Evolutionary conservation across 208 protist species (phyloP).

Genomic region (Spongospora subterranea): DNA sequence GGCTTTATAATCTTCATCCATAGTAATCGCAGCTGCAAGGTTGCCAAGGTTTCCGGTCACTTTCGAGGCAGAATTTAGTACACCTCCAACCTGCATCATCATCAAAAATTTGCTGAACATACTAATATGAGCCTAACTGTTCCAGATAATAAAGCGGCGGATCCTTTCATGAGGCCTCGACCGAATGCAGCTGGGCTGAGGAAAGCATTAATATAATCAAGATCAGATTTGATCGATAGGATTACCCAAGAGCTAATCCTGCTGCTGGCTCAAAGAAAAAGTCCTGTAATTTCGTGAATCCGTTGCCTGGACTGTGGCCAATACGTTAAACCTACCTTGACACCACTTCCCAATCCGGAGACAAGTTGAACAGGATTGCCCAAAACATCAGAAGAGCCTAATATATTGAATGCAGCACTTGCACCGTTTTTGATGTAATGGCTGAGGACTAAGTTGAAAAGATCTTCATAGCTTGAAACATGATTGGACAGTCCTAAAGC

Average conservation of each 20-base stretch:
- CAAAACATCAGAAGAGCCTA: constrained; percentile 34
- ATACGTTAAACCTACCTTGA: not conserved
- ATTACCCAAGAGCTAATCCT: constrained; percentile 29
- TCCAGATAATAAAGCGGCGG: constrained; percentile 18
- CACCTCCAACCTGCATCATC: not conserved
- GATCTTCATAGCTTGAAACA: constrained; percentile 36
- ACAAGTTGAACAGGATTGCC: constrained; percentile 36
- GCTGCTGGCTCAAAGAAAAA: constrained; percentile 48
- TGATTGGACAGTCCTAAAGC: constrained; percentile 17
- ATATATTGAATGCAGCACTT: not conserved
- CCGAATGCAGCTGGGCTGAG: constrained; percentile 22
- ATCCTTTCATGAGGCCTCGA: constrained; percentile 45
- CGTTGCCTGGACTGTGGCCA: not conserved
- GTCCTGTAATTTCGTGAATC: not conserved
- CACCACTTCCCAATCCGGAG: constrained; percentile 1
- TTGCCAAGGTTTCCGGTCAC: constrained; percentile 39
- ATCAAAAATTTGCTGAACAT: not conserved
- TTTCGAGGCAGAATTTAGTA: constrained; percentile 28
- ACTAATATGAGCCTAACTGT: not conserved
- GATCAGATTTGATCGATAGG: not conserved
- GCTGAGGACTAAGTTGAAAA: not conserved
- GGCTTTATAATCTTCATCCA: constrained; percentile 19
- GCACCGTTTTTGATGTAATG: constrained; percentile 22
- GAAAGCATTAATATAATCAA: not conserved
- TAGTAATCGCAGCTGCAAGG: not conserved